A percentile compares a stretch with the other conserved stretches of the same genome.
Conservation (phyloP, 2,329 filamentous ascomycete genomes). For the Chaetomium sp. region DNA sequence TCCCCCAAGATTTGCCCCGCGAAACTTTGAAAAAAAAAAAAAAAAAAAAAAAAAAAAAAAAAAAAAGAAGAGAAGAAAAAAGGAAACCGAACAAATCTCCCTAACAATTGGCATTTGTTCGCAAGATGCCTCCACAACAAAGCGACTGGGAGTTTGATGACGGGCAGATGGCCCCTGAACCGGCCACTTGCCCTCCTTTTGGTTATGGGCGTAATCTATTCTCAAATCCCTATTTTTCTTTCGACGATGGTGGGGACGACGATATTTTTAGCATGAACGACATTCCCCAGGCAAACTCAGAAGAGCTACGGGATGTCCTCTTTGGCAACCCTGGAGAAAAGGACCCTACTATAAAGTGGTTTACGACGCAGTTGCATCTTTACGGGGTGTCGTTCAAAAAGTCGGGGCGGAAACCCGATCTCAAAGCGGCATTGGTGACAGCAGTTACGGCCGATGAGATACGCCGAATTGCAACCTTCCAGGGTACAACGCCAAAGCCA, state of each 20-base stretch:
- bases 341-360: constrained; percentile 1
- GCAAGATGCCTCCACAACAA: background rate
- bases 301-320: background rate
- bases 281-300: background rate
- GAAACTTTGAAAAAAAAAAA: background rate
- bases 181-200: background rate
- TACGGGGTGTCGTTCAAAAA: constrained; percentile 11
- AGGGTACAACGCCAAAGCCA: background rate
- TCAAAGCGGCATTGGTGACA: background rate
- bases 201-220: background rate
- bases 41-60: background rate
- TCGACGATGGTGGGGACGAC: background rate
- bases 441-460: background rate
- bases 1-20: too few relatives aligned
- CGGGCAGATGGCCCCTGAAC: background rate
- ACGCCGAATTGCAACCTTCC: background rate
- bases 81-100: background rate
- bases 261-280: constrained; percentile 7
- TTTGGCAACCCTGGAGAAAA: background rate
- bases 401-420: background rate
- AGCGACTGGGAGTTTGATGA: background rate
- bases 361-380: constrained; percentile 4
- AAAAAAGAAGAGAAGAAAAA: background rate
- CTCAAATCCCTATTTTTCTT: background rate
- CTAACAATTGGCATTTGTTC: background rate